Evolutionary conservation across 495 filamentous ascomycete species (phyloP).

Genomic region (Penicillium maclennaniae): DNA sequence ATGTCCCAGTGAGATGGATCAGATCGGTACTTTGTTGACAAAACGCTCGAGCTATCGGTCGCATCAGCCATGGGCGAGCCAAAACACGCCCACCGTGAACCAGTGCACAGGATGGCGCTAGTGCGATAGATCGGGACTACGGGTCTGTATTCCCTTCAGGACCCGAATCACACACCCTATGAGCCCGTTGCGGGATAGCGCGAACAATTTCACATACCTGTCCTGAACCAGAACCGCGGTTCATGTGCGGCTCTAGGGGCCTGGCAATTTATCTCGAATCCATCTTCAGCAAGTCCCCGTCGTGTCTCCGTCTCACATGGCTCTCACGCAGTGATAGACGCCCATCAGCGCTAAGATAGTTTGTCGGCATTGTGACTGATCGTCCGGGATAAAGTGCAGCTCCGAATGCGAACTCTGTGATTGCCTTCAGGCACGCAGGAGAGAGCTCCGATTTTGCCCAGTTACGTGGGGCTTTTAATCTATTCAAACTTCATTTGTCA

Average conservation of each 20-base stretch:
- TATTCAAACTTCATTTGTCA: neutral
- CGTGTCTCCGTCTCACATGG: neutral
- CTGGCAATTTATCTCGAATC: neutral
- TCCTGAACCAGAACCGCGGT: neutral
- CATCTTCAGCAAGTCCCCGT: neutral
- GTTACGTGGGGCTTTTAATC: constrained; percentile 3
- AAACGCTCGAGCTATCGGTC: neutral
- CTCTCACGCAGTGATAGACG: neutral
- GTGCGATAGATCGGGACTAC: constrained; percentile 6
- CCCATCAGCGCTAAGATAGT: constrained; percentile 1
- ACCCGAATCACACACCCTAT: neutral
- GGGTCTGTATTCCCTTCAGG: neutral
- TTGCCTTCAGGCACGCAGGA: neutral
- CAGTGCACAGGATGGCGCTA: constrained; percentile 5
- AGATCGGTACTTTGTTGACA: too few relatives aligned
- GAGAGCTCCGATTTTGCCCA: neutral
- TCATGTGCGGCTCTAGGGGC: constrained; percentile 4
- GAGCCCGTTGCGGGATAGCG: neutral
- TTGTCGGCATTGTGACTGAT: constrained; percentile 18
- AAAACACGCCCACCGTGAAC: neutral
- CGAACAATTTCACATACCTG: neutral
- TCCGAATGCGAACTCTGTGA: constrained; percentile 4
- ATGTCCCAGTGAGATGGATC: constrained; percentile 7
- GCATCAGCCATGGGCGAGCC: constrained; percentile 4
- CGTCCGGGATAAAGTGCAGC: constrained; percentile 13